Evolutionary conservation across 139 green algal species (phyloP), one percentile per base, ranked within the genome.

Genomic region (Astrephomene gubernaculifera): DNA sequence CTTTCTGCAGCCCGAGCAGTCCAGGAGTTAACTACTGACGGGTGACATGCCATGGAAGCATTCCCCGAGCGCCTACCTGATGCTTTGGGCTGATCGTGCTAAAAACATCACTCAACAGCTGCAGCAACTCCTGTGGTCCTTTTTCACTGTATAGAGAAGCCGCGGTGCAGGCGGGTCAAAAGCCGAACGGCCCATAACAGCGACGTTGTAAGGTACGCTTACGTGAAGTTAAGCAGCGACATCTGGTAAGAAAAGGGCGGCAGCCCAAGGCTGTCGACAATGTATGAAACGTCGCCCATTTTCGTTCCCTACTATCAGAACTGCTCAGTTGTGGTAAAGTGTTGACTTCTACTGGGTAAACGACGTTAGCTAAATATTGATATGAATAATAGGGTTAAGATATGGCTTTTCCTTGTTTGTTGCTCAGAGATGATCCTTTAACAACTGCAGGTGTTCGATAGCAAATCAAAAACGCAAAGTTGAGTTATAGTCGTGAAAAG

Each of bases 41-140:
- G 68, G 68, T 33, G 21, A 76, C 52, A 71, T 84, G 61, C 61
- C 72, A 81, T 71, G 44, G 4, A 38, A 19, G 8, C 43, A 31
- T 49, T 4, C 33, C 71, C 29, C 14, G 49, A 45, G 9, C 9
- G 27, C 85, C 2, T 60, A 94, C 91, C 90, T 93, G 87, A 24
- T 92, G 88, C 64, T 90, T 93, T 0, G 91, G 90, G 35, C 81
- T 94, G 67, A 94, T 93, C 35, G 75, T 71, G 0, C 45, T 75
- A 69, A 92, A 90, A 1, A 93, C 87, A 71, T 94, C 88, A 29
- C 83, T 91, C 2, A 94, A 36, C 14, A 94, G 87, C 85, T 93
- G 87, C 61, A 94, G 57, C 0, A 94, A 76, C 72, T 94, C 86
- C 61, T 87, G 57, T 0, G 87, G 78, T 0, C 54, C 78, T 67